These are phyloP conservation scores for Alternaria solani DNA, from an alignment of 2,329 filamentous ascomycete species.

Conservation along the genomic window DNA sequence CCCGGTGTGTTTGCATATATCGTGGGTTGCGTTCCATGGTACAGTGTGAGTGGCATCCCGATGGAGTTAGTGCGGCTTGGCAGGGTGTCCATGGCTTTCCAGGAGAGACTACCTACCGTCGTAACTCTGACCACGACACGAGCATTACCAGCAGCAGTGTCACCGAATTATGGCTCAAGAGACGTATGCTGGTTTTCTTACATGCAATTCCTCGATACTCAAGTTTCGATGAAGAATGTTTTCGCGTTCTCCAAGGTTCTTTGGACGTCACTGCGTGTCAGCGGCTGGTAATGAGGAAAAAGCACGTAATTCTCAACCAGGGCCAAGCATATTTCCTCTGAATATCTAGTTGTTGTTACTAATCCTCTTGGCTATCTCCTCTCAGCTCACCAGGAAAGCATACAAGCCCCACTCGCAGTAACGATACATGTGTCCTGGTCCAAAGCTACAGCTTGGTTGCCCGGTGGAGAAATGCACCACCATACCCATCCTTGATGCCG, in stretches of 20 bases:
- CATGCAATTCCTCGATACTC: background rate
- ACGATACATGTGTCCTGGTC: background rate
- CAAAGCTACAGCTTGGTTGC: background rate
- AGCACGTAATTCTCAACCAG: background rate
- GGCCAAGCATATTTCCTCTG: background rate
- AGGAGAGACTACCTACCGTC: background rate
- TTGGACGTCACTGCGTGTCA: background rate
- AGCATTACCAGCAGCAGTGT: background rate
- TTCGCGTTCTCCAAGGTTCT: background rate
- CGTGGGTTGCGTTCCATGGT: constrained; percentile 18
- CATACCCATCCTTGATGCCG: background rate
- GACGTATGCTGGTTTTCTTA: background rate
- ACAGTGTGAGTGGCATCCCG: constrained; percentile 3
- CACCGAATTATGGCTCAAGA: background rate
- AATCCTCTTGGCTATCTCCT: background rate
- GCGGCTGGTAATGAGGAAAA: background rate
- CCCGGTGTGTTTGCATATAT: constrained; percentile 3
- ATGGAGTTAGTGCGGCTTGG: constrained; percentile 12
- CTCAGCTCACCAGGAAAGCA: background rate
- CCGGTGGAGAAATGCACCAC: background rate
- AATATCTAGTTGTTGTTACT: background rate
- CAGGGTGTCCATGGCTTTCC: background rate
- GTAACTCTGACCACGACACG: background rate
- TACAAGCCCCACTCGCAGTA: background rate
- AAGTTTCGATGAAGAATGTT: background rate